phyloP scores from a whole-genome alignment of 2,329 filamentous ascomycete species.

The Fusarium hainanense region DNA sequence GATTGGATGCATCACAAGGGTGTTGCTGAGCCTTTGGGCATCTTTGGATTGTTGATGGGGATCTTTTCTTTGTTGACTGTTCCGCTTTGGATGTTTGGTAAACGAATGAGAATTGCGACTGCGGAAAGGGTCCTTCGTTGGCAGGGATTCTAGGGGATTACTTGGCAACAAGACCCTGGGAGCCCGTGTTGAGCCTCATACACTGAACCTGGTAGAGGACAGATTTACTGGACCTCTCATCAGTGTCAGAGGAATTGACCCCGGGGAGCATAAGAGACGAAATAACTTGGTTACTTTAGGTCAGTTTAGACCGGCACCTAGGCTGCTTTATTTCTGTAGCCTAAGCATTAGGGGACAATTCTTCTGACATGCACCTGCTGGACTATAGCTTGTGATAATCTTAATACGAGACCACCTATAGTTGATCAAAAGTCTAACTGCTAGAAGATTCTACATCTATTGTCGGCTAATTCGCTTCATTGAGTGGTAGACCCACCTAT shows the following conservation, averaged over 20 bases:
- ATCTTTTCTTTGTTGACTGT: slow-evolving; percentile 54
- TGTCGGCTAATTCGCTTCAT: background rate
- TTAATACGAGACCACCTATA: background rate
- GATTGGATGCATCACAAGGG: slow-evolving; percentile 59
- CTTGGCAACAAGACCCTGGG: background rate
- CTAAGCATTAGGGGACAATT: too few species aligned
- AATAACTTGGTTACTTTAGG: too few species aligned
- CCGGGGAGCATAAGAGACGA: too few species aligned
- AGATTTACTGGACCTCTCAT: background rate
- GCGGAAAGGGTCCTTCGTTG: slow-evolving; percentile 15
- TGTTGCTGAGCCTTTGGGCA: slow-evolving; percentile 61
- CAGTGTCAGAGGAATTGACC: too few species aligned
- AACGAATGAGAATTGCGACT: slow-evolving; percentile 53
- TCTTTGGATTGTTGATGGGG: slow-evolving; percentile 44
- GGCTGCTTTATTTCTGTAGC: too few species aligned
- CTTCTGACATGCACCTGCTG: too few species aligned
- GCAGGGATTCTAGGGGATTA: slow-evolving; percentile 6
- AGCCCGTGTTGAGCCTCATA: background rate
- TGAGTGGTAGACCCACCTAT: background rate
- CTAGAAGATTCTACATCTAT: background rate
- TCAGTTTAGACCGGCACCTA: too few species aligned
- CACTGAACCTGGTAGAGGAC: background rate
- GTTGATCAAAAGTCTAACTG: too few species aligned
- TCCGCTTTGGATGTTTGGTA: slow-evolving; percentile 51
- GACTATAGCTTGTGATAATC: background rate